These are phyloP conservation scores for Hypoxylon sp. DNA, from an alignment of 2,329 filamentous ascomycete species.

Conservation along the genomic window DNA sequence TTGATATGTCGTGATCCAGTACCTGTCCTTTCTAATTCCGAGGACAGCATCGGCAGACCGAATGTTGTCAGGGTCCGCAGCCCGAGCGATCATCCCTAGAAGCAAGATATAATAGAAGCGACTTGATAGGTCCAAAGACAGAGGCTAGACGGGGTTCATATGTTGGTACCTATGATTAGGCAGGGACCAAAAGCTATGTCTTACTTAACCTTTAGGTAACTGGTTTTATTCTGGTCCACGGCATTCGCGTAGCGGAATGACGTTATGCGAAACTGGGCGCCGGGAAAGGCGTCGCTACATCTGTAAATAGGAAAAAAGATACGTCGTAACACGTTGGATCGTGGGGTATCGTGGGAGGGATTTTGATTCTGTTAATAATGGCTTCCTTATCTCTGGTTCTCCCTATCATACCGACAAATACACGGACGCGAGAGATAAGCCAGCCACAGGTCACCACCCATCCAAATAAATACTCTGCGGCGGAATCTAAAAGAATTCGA, in stretches of 20 bases:
- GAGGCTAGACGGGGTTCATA: conserved; percentile 22
- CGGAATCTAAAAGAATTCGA: conserved; percentile 28
- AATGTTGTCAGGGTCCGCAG: conserved; percentile 20
- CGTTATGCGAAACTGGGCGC: conserved; percentile 36
- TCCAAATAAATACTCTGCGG: conserved; percentile 45
- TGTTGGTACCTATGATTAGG: conserved; percentile 22
- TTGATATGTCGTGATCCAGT: conserved; percentile 25
- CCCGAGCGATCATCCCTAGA: conserved; percentile 14
- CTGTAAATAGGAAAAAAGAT: conserved; percentile 41
- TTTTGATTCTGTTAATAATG: conserved; percentile 48
- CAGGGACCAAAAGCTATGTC: conserved; percentile 36
- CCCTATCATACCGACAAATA: conserved; percentile 43
- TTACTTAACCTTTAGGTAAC: conserved; percentile 48
- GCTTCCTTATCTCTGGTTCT: conserved; percentile 46
- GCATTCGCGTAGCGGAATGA: conserved; percentile 44
- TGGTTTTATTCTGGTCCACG: conserved; percentile 32
- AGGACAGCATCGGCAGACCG: conserved; percentile 21
- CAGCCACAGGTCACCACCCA: conserved; percentile 40
- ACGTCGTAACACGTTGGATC: conserved; percentile 41
- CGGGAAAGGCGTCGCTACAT: conserved; percentile 32
- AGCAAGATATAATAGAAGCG: conserved; percentile 1
- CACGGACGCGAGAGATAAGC: conserved; percentile 46
- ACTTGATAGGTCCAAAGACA: conserved; percentile 32
- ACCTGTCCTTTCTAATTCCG: conserved; percentile 21
- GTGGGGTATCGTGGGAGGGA: conserved; percentile 48